phyloP scores from a whole-genome alignment of 202 grass and related monocot genomes.

The Cymbopogon flexuosus region DNA sequence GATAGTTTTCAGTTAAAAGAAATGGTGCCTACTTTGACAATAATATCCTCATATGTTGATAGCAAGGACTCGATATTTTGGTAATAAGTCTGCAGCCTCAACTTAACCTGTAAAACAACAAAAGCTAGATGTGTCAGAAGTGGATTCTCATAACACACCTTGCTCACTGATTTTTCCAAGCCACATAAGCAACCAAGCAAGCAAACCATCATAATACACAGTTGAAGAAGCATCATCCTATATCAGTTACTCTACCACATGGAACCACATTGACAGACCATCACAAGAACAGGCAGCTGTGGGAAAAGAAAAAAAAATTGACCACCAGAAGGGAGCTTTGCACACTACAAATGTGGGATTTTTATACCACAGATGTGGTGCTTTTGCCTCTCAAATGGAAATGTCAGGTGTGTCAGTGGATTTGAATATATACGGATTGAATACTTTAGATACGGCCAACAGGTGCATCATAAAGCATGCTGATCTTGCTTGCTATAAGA shows the following conservation, averaged over 20 bases:
- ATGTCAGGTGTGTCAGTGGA: not conserved
- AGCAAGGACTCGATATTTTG: conserved; percentile 85
- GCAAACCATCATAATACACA: conserved; percentile 11
- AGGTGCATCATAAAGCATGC: not conserved
- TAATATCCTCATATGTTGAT: conserved; percentile 60
- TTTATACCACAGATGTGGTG: not conserved
- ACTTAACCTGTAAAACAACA: conserved; percentile 58
- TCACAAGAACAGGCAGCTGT: not conserved
- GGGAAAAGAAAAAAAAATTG: not conserved
- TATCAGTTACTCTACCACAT: not conserved
- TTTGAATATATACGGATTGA: not conserved
- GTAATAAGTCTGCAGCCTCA: conserved; percentile 79
- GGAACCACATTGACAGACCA: not conserved
- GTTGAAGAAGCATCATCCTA: not conserved
- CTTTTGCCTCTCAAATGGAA: not conserved
- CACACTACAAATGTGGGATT: not conserved
- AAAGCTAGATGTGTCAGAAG: conserved; percentile 8
- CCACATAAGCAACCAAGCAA: not conserved
- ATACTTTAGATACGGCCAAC: not conserved
- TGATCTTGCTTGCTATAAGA: not conserved
- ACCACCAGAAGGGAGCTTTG: not conserved
- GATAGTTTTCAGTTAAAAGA: conserved; percentile 3
- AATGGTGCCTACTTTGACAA: conserved; percentile 47
- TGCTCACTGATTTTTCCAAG: not conserved
- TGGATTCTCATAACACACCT: conserved; percentile 14